Percentiles rank a stretch among this genome's conserved stretches.
Evolutionary conservation across 371 early-diverging fungal species (phyloP).

Genomic region (Syncephalastrum monosporum): DNA sequence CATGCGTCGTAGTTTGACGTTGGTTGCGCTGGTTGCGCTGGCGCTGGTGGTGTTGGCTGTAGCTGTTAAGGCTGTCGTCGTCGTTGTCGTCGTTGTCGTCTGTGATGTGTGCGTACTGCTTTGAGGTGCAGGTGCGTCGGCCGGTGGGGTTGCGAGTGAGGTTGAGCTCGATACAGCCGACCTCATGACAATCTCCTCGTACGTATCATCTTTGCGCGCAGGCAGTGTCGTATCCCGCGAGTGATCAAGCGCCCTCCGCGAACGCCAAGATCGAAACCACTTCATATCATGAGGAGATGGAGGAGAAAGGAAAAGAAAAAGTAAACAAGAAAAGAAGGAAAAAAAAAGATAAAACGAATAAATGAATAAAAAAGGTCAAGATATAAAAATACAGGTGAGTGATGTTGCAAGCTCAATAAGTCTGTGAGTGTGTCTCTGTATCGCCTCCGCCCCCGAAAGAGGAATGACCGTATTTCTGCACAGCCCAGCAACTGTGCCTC

Average conservation of each 20-base stretch:
- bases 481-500: too few species aligned
- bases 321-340: conserved; percentile 2
- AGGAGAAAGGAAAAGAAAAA: background rate
- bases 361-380: background rate
- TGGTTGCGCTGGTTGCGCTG: conserved; percentile 11
- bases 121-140: background rate
- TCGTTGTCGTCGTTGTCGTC: background rate
- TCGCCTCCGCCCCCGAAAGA: too few species aligned
- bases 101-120: conserved; percentile 5
- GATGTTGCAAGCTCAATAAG: background rate
- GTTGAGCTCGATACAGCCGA: too few species aligned
- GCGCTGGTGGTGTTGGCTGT: background rate
- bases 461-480: too few species aligned
- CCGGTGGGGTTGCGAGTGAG: background rate
- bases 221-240: background rate
- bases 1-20: conserved; percentile 34
- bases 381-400: conserved; percentile 2
- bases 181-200: conserved; percentile 16
- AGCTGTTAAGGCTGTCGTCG: background rate
- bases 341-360: background rate
- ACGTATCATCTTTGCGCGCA: conserved; percentile 13
- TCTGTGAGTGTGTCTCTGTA: background rate
- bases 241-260: background rate
- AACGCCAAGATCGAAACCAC: conserved; percentile 1
- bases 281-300: conserved; percentile 2